These are phyloP conservation scores for Brettanomyces naardenensis DNA, from an alignment of 805 yeast species.

Conservation along the genomic window DNA sequence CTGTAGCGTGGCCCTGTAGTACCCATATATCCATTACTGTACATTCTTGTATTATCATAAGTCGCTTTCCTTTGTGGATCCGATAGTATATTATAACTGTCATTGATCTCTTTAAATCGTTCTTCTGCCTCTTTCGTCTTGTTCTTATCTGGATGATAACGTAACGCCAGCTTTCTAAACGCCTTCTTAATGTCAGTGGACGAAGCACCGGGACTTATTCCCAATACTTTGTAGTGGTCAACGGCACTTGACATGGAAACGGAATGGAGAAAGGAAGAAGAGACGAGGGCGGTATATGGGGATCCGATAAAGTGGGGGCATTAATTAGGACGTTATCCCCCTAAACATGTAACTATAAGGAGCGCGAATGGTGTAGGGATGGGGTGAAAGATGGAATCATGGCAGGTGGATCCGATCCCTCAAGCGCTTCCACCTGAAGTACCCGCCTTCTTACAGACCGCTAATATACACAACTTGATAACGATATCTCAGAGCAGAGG, in stretches of 20 bases:
- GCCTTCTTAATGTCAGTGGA: constrained; percentile 67
- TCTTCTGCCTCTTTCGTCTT: constrained; percentile 53
- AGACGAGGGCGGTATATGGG: not conserved
- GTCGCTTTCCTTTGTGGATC: constrained; percentile 49
- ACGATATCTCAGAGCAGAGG: too few relatives aligned
- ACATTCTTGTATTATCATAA: constrained; percentile 35
- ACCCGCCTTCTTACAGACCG: too few relatives aligned
- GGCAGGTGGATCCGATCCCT: too few relatives aligned
- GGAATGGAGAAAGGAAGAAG: too few relatives aligned
- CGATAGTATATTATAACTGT: constrained; percentile 77
- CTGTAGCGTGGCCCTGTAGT: not conserved
- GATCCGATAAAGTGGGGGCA: not conserved
- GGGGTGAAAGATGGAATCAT: too few relatives aligned
- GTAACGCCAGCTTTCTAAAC: constrained; percentile 64
- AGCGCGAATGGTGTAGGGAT: too few relatives aligned
- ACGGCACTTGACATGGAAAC: constrained; percentile 2
- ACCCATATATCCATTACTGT: not conserved
- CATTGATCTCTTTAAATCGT: constrained; percentile 82
- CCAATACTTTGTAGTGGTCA: constrained; percentile 56
- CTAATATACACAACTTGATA: too few relatives aligned
- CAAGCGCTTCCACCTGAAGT: too few relatives aligned
- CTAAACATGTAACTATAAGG: too few relatives aligned
- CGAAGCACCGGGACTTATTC: constrained; percentile 44
- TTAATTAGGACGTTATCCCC: not conserved
- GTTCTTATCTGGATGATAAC: constrained; percentile 78